Evolutionary conservation across 164 flowering plant species (phyloP), one percentile per base, ranked within the genome.

Genomic region (Akebia trifoliata): DNA sequence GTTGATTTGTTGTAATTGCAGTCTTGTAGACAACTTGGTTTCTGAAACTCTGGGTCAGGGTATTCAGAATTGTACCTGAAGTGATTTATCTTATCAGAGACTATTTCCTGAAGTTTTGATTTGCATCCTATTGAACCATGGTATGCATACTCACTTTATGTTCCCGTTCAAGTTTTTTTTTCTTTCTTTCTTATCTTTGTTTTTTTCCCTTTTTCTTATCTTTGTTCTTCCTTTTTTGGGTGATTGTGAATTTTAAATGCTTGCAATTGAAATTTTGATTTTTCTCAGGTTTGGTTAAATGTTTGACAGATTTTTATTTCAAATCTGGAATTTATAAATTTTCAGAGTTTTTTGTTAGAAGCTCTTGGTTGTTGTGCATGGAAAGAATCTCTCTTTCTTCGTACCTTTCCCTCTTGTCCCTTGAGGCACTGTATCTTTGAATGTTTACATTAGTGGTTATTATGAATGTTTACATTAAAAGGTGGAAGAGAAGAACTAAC

Each of bases 51-150:
- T n/a, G 17, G 44, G 14, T 45, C 49, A 22, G n/a, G n/a, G 11
- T 8, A 45, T 45, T 25, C 7, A 45, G 26, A 45, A 8, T 45
- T 45, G 15, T 24, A 22, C 12, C 49, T 45, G 49, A 45, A 22
- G 12, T 20, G 47, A 18, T 43, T 18, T 7, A 43, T n/a, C 21
- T 18, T 8, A 18, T 4, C 29, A 7, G 49, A 21, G 49, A 45
- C 28, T 10, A 10, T 12, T 9, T 22, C 4, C 29, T 2, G 49
- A 26, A 28, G 32, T 8, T 5, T 48, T 48, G 20, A n/a, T 14
- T 28, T 48, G 52, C 15, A 21, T 40, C 26, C 15, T 20, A 43
- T 42, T 40, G 35, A 56, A 39, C 36, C 49, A 56, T 56, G 59
- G 59, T 56, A 42, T 11, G 26, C 18, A 40, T 22, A 6, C 8